phyloP scores from a whole-genome alignment of 768 basidiomycete species.

The Dioszegia aurantiaca region DNA sequence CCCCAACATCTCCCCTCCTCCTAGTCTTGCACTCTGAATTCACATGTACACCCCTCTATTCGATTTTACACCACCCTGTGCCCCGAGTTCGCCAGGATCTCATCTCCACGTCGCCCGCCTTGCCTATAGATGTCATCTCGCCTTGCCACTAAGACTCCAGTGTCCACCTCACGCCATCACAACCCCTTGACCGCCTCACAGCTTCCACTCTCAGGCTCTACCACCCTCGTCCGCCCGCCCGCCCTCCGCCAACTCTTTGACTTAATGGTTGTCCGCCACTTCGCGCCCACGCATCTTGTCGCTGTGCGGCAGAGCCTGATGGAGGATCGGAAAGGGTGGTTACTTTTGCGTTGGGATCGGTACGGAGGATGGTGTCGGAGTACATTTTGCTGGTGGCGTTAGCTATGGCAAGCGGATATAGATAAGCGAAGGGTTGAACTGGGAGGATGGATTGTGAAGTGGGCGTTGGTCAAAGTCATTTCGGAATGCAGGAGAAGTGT shows the following conservation, averaged over 20 bases:
- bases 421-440: neutral
- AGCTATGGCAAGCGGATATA: constrained; percentile 9
- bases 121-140: too few species aligned
- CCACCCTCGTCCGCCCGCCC: neutral
- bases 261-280: neutral
- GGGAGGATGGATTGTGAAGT: too few species aligned
- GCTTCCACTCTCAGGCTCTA: constrained; percentile 1
- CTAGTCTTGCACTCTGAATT: neutral
- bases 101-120: too few species aligned
- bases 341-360: constrained; percentile 30
- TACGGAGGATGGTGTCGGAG: constrained; percentile 66
- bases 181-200: constrained; percentile 8
- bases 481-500: too few species aligned
- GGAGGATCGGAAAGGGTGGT: constrained; percentile 31
- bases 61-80: neutral
- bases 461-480: too few species aligned
- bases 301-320: neutral
- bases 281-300: constrained; percentile 1
- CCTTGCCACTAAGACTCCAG: too few species aligned
- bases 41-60: neutral
- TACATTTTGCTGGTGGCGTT: constrained; percentile 69
- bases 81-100: constrained; percentile 19
- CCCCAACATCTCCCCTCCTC: neutral
- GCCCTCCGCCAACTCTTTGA: neutral
- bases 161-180: constrained; percentile 25